These are phyloP conservation scores for Ustilago nuda DNA, from an alignment of 1,284 basidiomycete genomes.

Conservation along the genomic window DNA sequence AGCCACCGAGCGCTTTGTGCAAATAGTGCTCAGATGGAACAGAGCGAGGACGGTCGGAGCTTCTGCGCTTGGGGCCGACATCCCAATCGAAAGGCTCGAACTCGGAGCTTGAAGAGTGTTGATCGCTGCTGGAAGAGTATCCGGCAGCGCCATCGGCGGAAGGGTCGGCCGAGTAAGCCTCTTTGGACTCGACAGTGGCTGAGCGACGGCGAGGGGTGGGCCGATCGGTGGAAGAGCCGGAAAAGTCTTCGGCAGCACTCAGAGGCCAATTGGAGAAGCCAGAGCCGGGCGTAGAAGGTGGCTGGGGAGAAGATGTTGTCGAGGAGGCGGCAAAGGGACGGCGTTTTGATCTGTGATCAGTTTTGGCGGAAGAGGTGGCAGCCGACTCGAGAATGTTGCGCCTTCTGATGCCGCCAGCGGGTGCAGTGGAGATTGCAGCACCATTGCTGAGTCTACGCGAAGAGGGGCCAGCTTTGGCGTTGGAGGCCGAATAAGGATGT, in stretches of 20 bases:
- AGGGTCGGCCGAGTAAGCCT: slow-evolving; percentile 54
- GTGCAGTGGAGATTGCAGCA: slow-evolving; percentile 4
- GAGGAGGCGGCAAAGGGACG: slow-evolving; percentile 18
- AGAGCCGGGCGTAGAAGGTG: slow-evolving; percentile 30
- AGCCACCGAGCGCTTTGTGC: slow-evolving; percentile 7
- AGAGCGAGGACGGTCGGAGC: slow-evolving; percentile 34
- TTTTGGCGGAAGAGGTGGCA: slow-evolving; percentile 13
- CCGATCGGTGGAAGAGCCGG: slow-evolving; percentile 47
- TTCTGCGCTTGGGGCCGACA: slow-evolving; percentile 35
- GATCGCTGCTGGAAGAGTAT: slow-evolving; percentile 43
- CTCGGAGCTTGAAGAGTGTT: slow-evolving; percentile 44
- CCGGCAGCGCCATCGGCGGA: slow-evolving; percentile 36
- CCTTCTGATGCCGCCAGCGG: slow-evolving; percentile 19
- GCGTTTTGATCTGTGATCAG: slow-evolving; percentile 14
- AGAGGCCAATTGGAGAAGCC: slow-evolving; percentile 8
- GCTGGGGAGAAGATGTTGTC: slow-evolving; percentile 20
- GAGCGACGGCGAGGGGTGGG: slow-evolving; percentile 33
- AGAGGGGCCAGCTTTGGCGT: slow-evolving; percentile 39
- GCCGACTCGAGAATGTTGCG: slow-evolving; percentile 45
- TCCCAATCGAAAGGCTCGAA: slow-evolving; percentile 58
- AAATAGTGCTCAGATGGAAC: slow-evolving; percentile 16
- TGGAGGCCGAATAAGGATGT: slow-evolving; percentile 8
- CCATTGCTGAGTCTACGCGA: slow-evolving; percentile 27
- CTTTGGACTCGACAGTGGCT: slow-evolving; percentile 38
- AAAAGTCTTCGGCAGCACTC: slow-evolving; percentile 20